Percentiles rank a stretch among this genome's conserved stretches.
Conservation (phyloP, 2,329 filamentous ascomycete genomes). For the Aspergillus phoenicis region DNA sequence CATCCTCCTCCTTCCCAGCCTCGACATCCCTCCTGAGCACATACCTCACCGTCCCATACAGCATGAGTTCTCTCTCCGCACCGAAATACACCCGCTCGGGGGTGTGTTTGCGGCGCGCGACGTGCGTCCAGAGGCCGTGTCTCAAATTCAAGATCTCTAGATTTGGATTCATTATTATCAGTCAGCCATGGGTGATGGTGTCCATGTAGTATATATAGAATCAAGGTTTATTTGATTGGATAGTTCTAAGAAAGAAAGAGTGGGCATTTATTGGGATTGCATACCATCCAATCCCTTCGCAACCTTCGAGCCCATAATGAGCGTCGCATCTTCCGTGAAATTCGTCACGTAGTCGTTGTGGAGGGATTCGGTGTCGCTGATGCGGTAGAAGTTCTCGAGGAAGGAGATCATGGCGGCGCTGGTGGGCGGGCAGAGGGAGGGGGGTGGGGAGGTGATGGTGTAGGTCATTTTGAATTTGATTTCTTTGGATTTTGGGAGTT, state of each 20-base stretch:
- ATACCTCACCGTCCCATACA: slow-evolving; percentile 41
- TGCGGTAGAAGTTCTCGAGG: slow-evolving; percentile 40
- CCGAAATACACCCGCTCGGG: slow-evolving; percentile 37
- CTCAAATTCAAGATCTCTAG: slow-evolving; percentile 39
- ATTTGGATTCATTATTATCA: no score
- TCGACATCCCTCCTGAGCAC: slow-evolving; percentile 33
- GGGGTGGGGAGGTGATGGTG: slow-evolving; percentile 30
- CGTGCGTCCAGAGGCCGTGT: slow-evolving; percentile 41
- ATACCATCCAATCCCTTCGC: slow-evolving; percentile 37
- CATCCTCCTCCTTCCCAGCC: slow-evolving; percentile 30
- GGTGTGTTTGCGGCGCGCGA: slow-evolving; percentile 36
- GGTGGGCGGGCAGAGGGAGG: slow-evolving; percentile 28
- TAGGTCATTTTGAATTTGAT: slow-evolving; percentile 34
- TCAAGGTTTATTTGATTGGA: no score
- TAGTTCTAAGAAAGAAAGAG: no score
- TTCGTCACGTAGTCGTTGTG: slow-evolving; percentile 39
- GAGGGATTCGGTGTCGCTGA: slow-evolving; percentile 37
- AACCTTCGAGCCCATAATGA: slow-evolving; percentile 43
- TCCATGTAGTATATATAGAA: no score
- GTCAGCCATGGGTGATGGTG: no score
- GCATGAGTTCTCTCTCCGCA: slow-evolving; percentile 39
- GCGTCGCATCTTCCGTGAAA: slow-evolving; percentile 40
- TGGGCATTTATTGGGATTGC: neutral
- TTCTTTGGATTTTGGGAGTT: neutral
- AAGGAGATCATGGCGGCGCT: slow-evolving; percentile 33